Evolutionary conservation across 208 protist genomes (phyloP).

Genomic region (Acanthamoeba sp.): DNA sequence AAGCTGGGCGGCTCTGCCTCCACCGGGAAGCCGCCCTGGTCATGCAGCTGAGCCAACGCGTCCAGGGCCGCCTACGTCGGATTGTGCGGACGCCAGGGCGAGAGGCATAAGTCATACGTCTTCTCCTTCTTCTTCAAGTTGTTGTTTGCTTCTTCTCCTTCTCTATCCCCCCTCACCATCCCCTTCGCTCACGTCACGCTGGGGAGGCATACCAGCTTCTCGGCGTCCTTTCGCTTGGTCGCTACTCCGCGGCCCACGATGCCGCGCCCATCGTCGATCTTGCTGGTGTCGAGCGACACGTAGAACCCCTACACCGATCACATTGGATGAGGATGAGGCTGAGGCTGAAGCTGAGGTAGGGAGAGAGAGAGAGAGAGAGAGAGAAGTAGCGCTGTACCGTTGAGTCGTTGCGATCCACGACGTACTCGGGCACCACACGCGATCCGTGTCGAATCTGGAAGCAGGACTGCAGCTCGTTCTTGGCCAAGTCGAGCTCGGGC

Average conservation of each 20-base stretch:
- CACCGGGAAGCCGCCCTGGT: neutral
- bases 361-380: neutral
- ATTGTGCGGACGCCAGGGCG: too few relatives aligned
- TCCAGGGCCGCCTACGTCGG: constrained; percentile 1
- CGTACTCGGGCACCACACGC: neutral
- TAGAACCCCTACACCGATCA: neutral
- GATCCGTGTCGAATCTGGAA: neutral
- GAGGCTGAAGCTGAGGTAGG: neutral
- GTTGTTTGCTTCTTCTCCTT: too few relatives aligned
- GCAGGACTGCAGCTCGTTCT: constrained; percentile 36
- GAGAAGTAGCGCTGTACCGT: neutral
- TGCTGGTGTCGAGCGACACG: neutral
- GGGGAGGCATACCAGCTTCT: neutral
- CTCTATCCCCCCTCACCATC: too few relatives aligned
- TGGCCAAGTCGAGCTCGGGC: neutral
- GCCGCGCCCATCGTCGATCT: neutral
- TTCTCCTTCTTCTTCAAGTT: too few relatives aligned
- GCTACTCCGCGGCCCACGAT: neutral
- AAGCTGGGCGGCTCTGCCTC: neutral
- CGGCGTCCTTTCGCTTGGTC: constrained; percentile 9
- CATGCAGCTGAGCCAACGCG: neutral
- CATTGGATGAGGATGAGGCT: neutral
- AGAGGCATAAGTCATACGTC: too few relatives aligned
- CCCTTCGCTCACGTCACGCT: neutral
- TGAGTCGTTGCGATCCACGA: neutral